phyloP scores from a whole-genome alignment of 257 asterid species.

The Gardenia jasminoides region DNA sequence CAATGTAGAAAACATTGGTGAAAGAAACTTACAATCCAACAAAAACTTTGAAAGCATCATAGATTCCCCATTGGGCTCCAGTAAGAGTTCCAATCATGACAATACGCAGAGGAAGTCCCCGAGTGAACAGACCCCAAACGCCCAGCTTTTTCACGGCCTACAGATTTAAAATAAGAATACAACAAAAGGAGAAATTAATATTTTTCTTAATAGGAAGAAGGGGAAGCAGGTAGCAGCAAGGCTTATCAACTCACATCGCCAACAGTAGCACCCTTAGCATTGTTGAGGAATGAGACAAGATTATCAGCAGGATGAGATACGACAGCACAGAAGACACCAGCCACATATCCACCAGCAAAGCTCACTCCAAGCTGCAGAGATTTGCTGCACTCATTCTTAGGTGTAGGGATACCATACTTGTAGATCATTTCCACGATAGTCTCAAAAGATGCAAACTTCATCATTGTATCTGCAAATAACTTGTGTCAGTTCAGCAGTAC shows the following conservation, averaged over 20 bases:
- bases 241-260: constrained; percentile 62
- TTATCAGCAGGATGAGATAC: constrained; percentile 93
- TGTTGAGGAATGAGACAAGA: constrained; percentile 90
- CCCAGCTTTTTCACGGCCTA: constrained; percentile 89
- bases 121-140: constrained; percentile 67
- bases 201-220: too few species aligned
- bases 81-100: constrained; percentile 97
- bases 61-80: constrained; percentile 99
- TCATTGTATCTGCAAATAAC: constrained; percentile 71
- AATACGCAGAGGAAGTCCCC: constrained; percentile 93
- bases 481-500: background rate
- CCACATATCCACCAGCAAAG: constrained; percentile 84
- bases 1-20: background rate
- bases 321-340: constrained; percentile 82
- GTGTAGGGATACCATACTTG: constrained; percentile 73
- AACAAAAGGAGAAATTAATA: background rate
- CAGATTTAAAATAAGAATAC: constrained; percentile 1
- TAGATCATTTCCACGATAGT: constrained; percentile 68
- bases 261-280: constrained; percentile 87
- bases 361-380: constrained; percentile 80
- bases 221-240: background rate
- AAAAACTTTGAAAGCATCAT: constrained; percentile 89
- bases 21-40: constrained; percentile 76
- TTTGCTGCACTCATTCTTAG: constrained; percentile 78
- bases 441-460: constrained; percentile 91